Evolutionary conservation across 2,329 filamentous ascomycete species (phyloP).

Genomic region (Aspergillus sp.): DNA sequence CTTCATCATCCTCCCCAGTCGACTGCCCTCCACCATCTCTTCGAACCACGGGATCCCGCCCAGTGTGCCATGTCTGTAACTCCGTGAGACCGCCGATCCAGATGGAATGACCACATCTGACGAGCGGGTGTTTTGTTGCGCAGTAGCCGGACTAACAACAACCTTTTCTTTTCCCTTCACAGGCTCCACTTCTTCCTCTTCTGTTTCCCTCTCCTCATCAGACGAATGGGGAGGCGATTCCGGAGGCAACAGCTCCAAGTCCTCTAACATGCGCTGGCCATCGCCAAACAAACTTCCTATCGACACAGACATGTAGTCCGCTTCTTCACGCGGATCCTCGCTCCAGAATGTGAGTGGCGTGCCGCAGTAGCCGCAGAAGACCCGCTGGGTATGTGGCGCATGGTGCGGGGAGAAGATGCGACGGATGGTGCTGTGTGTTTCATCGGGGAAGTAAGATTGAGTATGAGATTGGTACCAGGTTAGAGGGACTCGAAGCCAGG

Average conservation of each 20-base stretch:
- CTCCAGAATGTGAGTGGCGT: constrained; percentile 84
- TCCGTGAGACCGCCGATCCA: constrained; percentile 31
- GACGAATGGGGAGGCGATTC: constrained; percentile 7
- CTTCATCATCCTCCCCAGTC: constrained; percentile 67
- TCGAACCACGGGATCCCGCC: constrained; percentile 84
- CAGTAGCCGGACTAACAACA: constrained; percentile 14
- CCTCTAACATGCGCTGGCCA: constrained; percentile 71
- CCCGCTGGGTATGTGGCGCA: constrained; percentile 63
- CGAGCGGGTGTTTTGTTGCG: constrained; percentile 11
- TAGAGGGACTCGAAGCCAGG: constrained; percentile 81
- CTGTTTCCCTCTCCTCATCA: constrained; percentile 13
- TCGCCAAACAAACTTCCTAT: constrained; percentile 73
- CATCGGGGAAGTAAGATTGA: constrained; percentile 74
- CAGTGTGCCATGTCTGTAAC: constrained; percentile 39
- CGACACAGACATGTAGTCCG: constrained; percentile 77
- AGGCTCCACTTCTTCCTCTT: constrained; percentile 30
- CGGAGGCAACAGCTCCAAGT: constrained; percentile 69
- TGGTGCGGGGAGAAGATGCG: constrained; percentile 65
- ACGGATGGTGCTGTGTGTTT: constrained; percentile 67
- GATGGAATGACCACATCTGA: constrained; percentile 27
- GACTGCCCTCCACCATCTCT: constrained; percentile 73
- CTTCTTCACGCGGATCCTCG: constrained; percentile 69
- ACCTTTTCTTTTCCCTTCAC: constrained; percentile 12
- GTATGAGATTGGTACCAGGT: constrained; percentile 77
- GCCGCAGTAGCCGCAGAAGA: constrained; percentile 91